Conservation (phyloP, 1,139 yeast genomes). For the Hansenula sp. region DNA sequence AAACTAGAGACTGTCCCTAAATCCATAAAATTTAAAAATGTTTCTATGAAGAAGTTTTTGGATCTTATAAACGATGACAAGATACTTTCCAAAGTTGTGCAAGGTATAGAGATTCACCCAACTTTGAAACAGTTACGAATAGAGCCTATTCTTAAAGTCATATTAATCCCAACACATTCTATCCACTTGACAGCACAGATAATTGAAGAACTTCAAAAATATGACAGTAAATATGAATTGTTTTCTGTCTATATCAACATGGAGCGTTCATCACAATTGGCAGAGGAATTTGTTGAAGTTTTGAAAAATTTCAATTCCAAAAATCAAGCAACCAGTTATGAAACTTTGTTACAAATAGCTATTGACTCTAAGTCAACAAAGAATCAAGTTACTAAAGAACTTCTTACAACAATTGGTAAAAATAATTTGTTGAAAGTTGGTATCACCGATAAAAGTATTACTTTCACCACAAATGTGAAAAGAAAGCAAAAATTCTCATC, state of each 20-base stretch:
- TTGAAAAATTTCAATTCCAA: not conserved
- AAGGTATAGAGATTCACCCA: not conserved
- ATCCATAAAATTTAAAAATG: not conserved
- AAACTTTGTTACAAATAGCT: slow-evolving; percentile 1
- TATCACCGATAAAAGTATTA: not conserved
- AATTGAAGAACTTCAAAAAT: not conserved
- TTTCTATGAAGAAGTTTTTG: not conserved
- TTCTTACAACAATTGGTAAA: slow-evolving; percentile 2
- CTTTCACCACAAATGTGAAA: not conserved
- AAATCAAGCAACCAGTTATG: slow-evolving; percentile 1
- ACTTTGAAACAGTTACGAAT: not conserved
- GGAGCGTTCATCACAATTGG: not conserved
- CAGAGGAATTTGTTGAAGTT: not conserved
- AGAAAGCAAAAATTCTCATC: too few species aligned
- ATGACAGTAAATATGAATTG: not conserved
- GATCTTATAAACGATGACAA: not conserved
- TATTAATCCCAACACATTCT: not conserved
- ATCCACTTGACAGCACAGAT: not conserved
- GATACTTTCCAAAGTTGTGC: too few species aligned
- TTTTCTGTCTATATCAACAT: not conserved
- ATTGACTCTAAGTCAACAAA: not conserved
- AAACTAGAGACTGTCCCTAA: not conserved
- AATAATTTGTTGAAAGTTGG: not conserved
- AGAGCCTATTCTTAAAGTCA: not conserved
- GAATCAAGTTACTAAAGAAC: not conserved